A percentile compares a stretch with the other conserved stretches of the same genome.
These are phyloP conservation scores for Emergomyces orientalis DNA, from an alignment of 2,329 filamentous ascomycete genomes.

Conservation along the genomic window DNA sequence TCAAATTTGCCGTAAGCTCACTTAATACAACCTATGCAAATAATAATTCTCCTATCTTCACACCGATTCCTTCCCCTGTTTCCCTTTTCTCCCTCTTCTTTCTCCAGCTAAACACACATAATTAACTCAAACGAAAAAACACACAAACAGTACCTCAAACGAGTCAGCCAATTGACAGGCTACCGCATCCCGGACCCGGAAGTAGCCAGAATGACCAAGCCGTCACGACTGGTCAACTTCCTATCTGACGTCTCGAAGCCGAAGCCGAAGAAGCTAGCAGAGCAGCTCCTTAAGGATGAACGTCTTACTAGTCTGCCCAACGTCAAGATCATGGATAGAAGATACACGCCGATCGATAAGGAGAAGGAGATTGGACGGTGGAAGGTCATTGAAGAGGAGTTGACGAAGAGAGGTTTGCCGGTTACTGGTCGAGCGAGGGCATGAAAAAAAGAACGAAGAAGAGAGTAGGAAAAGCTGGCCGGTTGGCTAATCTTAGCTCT, in stretches of 20 bases:
- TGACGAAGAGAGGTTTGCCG: slow-evolving; percentile 54
- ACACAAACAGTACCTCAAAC: slow-evolving; percentile 60
- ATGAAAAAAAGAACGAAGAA: background rate
- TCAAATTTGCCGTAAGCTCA: slow-evolving; percentile 65
- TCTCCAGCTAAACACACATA: background rate
- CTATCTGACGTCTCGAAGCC: slow-evolving; percentile 31
- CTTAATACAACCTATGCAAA: background rate
- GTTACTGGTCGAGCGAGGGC: slow-evolving; percentile 24
- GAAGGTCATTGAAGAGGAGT: slow-evolving; percentile 68
- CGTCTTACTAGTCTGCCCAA: slow-evolving; percentile 53
- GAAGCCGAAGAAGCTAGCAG: slow-evolving; percentile 49
- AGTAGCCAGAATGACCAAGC: slow-evolving; percentile 48
- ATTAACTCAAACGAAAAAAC: background rate
- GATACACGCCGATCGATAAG: slow-evolving; percentile 61
- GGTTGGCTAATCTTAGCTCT: background rate
- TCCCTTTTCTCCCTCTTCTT: background rate
- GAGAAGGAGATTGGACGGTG: slow-evolving; percentile 64
- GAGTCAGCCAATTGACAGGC: slow-evolving; percentile 71
- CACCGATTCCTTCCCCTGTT: background rate
- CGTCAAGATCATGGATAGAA: slow-evolving; percentile 55
- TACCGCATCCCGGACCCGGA: slow-evolving; percentile 62
- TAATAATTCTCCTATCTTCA: background rate
- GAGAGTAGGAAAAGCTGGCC: background rate
- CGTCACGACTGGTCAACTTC: slow-evolving; percentile 47
- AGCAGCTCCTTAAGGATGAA: slow-evolving; percentile 44